These are phyloP conservation scores for Arthrinium phaeospermum DNA, from an alignment of 2,329 filamentous ascomycete species.

Conservation along the genomic window DNA sequence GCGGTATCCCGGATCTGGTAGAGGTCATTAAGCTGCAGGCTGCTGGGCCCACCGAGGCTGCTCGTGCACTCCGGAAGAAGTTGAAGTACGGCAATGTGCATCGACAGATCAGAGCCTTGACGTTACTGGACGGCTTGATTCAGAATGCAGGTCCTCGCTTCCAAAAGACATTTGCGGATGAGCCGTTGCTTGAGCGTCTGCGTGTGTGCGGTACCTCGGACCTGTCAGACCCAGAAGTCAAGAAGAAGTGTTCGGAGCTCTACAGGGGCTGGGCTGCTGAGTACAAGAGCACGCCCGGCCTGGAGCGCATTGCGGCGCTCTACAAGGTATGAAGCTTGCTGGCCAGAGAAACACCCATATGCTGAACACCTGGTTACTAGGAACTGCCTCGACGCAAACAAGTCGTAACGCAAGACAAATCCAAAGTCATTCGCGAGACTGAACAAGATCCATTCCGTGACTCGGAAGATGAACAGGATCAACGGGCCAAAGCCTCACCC, in stretches of 20 bases:
- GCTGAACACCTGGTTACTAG: conserved; percentile 37
- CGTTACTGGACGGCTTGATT: conserved; percentile 89
- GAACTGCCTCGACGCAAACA: conserved; percentile 72
- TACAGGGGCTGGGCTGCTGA: conserved; percentile 86
- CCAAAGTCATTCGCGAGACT: conserved; percentile 83
- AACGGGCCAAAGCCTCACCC: conserved; percentile 37
- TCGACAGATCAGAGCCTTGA: conserved; percentile 85
- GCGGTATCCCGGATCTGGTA: conserved; percentile 90
- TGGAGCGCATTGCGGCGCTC: conserved; percentile 79
- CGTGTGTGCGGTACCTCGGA: conserved; percentile 86
- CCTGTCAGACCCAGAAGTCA: conserved; percentile 84
- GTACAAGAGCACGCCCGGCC: conserved; percentile 80
- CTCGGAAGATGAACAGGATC: conserved; percentile 64
- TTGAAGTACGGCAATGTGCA: conserved; percentile 98
- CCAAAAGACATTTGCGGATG: conserved; percentile 86
- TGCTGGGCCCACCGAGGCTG: conserved; percentile 86
- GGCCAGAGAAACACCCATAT: not conserved
- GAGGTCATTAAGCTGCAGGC: conserved; percentile 91
- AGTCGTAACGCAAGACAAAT: conserved; percentile 76
- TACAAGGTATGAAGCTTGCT: conserved; percentile 61
- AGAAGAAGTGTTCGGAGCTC: conserved; percentile 83
- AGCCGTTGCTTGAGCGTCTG: conserved; percentile 88
- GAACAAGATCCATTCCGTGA: conserved; percentile 71
- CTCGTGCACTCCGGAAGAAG: conserved; percentile 93
- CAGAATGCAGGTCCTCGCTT: conserved; percentile 92